phyloP scores from a whole-genome alignment of 2,329 filamentous ascomycete genomes.

The Cadophora malorum region DNA sequence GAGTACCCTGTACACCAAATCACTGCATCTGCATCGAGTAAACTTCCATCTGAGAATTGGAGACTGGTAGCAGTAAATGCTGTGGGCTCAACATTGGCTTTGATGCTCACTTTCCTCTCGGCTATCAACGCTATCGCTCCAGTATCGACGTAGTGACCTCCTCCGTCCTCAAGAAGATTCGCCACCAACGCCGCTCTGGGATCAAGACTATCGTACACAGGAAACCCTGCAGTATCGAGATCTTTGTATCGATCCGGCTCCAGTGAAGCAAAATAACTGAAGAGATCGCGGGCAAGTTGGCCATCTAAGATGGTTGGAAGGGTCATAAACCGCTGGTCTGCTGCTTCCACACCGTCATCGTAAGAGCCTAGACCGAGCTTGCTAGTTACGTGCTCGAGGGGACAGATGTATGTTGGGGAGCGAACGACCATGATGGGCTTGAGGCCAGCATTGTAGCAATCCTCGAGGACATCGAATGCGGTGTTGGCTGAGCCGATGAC shows the following conservation, averaged over 20 bases:
- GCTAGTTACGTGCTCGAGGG: background rate
- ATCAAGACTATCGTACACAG: background rate
- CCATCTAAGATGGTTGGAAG: background rate
- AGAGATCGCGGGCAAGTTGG: background rate
- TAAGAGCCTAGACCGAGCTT: background rate
- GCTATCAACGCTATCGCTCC: background rate
- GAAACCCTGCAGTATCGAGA: background rate
- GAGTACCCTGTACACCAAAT: constrained; percentile 52
- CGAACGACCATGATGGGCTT: constrained; percentile 27
- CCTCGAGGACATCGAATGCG: constrained; percentile 48
- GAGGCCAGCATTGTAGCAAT: constrained; percentile 45
- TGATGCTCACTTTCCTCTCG: background rate
- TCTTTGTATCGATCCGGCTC: background rate
- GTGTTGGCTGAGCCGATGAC: constrained; percentile 14
- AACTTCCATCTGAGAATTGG: constrained; percentile 29
- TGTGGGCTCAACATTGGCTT: constrained; percentile 46
- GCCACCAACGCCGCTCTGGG: background rate
- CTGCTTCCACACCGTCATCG: background rate
- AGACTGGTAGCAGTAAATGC: constrained; percentile 31
- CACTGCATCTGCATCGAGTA: constrained; percentile 47
- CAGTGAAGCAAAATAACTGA: background rate
- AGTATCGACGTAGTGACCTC: background rate
- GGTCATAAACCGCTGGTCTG: background rate
- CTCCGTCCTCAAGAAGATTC: background rate
- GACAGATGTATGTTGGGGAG: background rate